These are phyloP conservation scores for Oryza glaberrima DNA, from an alignment of 176 grass and related monocot genomes.

Conservation along the genomic window DNA sequence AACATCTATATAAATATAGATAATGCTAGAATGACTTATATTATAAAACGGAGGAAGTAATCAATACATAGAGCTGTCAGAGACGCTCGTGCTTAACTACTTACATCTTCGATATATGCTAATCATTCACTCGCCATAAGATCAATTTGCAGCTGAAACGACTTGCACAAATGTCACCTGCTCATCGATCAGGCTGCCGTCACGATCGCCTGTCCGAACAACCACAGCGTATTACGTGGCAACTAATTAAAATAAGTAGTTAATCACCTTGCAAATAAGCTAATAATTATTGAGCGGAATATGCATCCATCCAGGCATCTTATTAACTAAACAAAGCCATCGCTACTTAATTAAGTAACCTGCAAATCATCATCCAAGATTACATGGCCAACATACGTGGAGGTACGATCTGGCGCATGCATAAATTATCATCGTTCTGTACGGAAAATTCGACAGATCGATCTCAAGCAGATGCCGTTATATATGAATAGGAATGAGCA, in stretches of 20 bases:
- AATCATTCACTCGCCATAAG: too few species aligned
- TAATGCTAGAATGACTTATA: too few species aligned
- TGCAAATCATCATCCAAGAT: not conserved
- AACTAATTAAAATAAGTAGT: too few species aligned
- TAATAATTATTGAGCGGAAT: not conserved
- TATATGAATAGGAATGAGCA: too few species aligned
- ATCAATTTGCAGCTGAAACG: not conserved
- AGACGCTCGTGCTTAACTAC: too few species aligned
- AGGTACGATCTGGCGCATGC: not conserved
- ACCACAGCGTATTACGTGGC: too few species aligned
- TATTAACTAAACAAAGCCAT: not conserved
- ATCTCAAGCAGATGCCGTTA: not conserved
- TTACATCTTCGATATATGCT: not conserved
- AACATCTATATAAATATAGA: too few species aligned
- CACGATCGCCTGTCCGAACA: too few species aligned
- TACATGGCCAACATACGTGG: not conserved
- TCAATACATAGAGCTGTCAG: not conserved
- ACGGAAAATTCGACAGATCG: not conserved
- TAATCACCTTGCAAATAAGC: too few species aligned
- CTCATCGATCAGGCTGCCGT: too few species aligned
- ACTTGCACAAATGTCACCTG: too few species aligned
- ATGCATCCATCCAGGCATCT: not conserved
- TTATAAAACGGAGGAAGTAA: not conserved
- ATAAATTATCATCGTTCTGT: not conserved
- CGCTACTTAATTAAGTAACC: not conserved